Conservation (phyloP, 345 rosid genomes). For the Eucalyptus cladocalyx region DNA sequence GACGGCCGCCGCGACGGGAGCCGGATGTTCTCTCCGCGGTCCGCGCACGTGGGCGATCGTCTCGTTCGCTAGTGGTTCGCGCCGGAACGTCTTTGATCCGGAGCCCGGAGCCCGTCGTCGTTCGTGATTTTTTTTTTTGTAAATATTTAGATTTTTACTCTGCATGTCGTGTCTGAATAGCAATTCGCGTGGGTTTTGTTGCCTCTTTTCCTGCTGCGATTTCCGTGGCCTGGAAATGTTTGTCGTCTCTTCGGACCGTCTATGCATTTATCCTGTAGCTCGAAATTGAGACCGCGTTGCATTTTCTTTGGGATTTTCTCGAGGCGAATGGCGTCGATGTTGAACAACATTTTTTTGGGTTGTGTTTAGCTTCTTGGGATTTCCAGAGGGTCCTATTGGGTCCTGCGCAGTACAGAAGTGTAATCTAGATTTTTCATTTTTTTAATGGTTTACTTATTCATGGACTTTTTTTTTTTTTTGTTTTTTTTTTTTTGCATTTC, state of each 20-base stretch:
- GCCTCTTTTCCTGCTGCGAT: not conserved
- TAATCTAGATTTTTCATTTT: not conserved
- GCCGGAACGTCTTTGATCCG: not conserved
- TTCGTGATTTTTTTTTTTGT: not conserved
- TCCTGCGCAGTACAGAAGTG: not conserved
- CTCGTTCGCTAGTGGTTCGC: not conserved
- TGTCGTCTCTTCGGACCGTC: not conserved
- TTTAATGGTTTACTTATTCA: not conserved
- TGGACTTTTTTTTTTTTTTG: rapidly evolving
- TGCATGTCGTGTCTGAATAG: not conserved
- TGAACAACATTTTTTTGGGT: not conserved
- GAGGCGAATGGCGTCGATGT: not conserved
- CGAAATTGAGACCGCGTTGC: not conserved
- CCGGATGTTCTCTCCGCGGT: not conserved
- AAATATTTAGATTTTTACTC: not conserved
- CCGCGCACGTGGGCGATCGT: not conserved
- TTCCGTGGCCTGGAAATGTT: not conserved
- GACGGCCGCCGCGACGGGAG: not conserved
- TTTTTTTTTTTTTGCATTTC: not conserved
- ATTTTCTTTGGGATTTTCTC: not conserved
- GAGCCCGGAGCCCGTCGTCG: not conserved
- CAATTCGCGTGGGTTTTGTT: not conserved
- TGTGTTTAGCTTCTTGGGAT: not conserved
- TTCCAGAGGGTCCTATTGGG: not conserved
- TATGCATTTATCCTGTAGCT: not conserved